Evolutionary conservation across 768 basidiomycete genomes (phyloP), one percentile per base, ranked within the genome.

Genomic region (Vishniacozyma victoriae): DNA sequence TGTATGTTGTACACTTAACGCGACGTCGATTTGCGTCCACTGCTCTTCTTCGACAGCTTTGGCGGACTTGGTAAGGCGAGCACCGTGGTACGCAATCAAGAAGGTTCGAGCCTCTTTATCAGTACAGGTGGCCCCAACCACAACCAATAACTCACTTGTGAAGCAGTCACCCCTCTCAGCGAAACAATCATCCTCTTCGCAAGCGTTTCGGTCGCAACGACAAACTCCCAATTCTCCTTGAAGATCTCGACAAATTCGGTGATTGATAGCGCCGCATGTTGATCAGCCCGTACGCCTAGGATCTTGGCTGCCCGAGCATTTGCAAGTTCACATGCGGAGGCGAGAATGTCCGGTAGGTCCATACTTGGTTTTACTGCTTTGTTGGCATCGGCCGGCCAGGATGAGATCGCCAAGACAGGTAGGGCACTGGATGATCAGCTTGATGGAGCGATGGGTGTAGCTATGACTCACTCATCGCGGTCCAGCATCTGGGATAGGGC

Each of bases 21-120:
- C 74, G 13, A 93, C 81, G 47, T 95, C 87, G 13, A 81, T 77
- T 14, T 86, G 85, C 49, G 77, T 81, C 95, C 95, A 97, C 51
- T 84, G 85, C 66, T 99, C 95, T 57, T 96, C 90, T 70, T 97
- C 91, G 6, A 99, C 93, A 22, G 88, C 74, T 68, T 85, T 88
- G 22, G 93, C 92, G 2, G 85, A 86, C 46, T 78, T 78, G 2
- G 83, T 80, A 36, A 97, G 79, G 42, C 85, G 79, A 11, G 78
- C 72, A 57, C 90, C 83, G 65, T 99, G 95, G 74, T 92, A 96
- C 0, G 76, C 72, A 62, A 86, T 82, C 22, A 99, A 75, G 75
- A 92, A 99, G 9, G 79, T 73, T 73, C 91, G 92, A 5, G 91
- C 87, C 84, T 91, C 49, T n/a, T 59, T 29, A 31, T 44, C 29